Evolutionary conservation across 257 asterid species (phyloP), one percentile per base, ranked within the genome.

Genomic region (Solanum corneliomulleri): DNA sequence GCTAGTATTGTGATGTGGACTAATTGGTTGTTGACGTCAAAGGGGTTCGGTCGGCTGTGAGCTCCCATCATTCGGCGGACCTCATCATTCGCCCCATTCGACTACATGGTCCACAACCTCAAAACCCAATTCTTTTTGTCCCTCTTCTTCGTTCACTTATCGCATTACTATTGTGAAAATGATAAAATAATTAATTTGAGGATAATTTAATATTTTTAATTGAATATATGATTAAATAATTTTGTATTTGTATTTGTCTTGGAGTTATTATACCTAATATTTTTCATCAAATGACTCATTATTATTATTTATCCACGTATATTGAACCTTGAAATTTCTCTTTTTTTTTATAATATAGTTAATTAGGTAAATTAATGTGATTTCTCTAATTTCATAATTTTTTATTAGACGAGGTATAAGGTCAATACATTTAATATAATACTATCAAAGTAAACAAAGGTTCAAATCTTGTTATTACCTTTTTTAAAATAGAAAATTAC

Each of bases 21-120:
- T 64, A 8, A 52, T 44, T 87, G 89, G 91, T 77, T 71, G 90
- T 85, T 86, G 89, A 85, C 89, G 88, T 91, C 83, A 80, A 64
- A 41, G 85, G 78, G 87, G 89, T 87, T 92, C 85, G 89, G 94
- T 90, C 94, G 94, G 94, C 91, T 88, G 88, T 87, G 91, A 77
- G 85, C 83, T 68, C 90, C 91, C 86, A 90, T 92, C 94, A 90
- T 87, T 90, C 92, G 92, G 92, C 93, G 93, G 91, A 90, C 89
- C 89, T 88, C 87, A 91, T 91, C 91, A 90, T 91, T 92, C 9
- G 25, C 86, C 68, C 90, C 85, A 52, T 86, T 52, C 66, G 56
- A 66, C 84, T 74, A 33, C 15, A 71, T 70, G 88, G 92, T 31
- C 90, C 91, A 88, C 62, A 52, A 81, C 45, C 62, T n/a, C 87